Base-by-base conservation (phyloP, 352 stramenopile genomes). In the Aphanomyces cochlioides region DNA sequence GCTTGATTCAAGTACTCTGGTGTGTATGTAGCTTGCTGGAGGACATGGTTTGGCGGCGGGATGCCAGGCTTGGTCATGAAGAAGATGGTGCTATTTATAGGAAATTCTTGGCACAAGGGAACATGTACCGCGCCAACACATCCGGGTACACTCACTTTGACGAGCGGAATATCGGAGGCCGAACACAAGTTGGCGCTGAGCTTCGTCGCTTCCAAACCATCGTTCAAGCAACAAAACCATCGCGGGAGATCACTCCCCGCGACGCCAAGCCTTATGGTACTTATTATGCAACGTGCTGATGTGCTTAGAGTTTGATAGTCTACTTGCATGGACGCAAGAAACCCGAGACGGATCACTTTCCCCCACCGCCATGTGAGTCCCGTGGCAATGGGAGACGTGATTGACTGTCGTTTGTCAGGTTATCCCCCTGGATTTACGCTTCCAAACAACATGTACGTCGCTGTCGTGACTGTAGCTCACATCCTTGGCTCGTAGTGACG, bases 161-260 rank as follows among this genome's bases (percentile, higher is more conserved):
- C 57, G 85, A 93, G 73, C 83, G 85, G 34, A 93, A 92, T 58
- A 79, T 79, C 21, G 84, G 85, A 3, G 84, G 85, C 8, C 77
- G 83, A n/a, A 89, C 79, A 57, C 84, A 93, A 76, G 90, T 84
- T 15, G 78, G 86, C 41, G 84, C 82, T 8, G 84, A 93, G 68
- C 84, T 93, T 54, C 81, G 83, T 40, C 85, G 77, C 41, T 93
- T 93, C 76, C 83, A 90, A 69, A 80, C 90, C 21, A 84, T 92
- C 59, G 77, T 92, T 19, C 53, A 75, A 4, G 74, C 80, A 8
- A 90, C 82, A 8, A 65, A 66, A 36, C 69, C 81, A 72, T 90
- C 39, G 75, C 77, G 13, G 80, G 81, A 13, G 80, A 89, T 50
- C 87, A 89, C 78, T 69, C 76, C 83, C 54, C 54, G 64, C 28